Evolutionary conservation across 1,284 basidiomycete species (phyloP).

Genomic region (Gastroboletus turbinatus): DNA sequence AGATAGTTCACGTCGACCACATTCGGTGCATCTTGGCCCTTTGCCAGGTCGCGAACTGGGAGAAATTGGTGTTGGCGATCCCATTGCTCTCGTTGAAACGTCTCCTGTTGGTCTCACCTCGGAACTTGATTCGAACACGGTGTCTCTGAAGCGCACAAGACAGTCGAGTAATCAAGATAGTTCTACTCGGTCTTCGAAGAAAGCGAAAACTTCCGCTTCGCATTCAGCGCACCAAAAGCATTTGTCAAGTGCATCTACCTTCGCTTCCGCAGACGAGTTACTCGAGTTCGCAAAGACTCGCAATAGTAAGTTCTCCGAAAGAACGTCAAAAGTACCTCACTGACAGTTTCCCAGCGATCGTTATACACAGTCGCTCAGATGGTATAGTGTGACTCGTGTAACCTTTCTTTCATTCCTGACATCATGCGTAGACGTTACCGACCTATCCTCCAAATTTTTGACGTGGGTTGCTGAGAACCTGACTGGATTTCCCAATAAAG

Average conservation of each 20-base stretch:
- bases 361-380: slow-evolving; percentile 21
- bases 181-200: slow-evolving; percentile 16
- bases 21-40: background rate
- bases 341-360: slow-evolving; percentile 18
- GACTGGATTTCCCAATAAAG: background rate
- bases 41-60: slow-evolving; percentile 25
- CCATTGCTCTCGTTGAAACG: slow-evolving; percentile 33
- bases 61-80: slow-evolving; percentile 33
- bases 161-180: slow-evolving; percentile 6
- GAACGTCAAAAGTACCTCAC: background rate
- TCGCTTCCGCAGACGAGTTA: slow-evolving; percentile 8
- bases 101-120: slow-evolving; percentile 29
- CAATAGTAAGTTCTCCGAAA: slow-evolving; percentile 23
- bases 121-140: slow-evolving; percentile 12
- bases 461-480: slow-evolving; percentile 15
- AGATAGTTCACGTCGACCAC: slow-evolving; percentile 39
- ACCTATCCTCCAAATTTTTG: slow-evolving; percentile 24
- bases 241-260: slow-evolving; percentile 1
- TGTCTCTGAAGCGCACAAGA: slow-evolving; percentile 20
- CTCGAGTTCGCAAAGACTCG: slow-evolving; percentile 23
- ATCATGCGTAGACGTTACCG: slow-evolving; percentile 16
- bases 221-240: background rate
- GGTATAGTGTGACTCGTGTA: slow-evolving; percentile 11
- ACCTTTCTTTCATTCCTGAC: slow-evolving; percentile 5
- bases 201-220: slow-evolving; percentile 1